phyloP scores from a whole-genome alignment of 768 basidiomycete species.

The Kwoniella shandongensis region DNA sequence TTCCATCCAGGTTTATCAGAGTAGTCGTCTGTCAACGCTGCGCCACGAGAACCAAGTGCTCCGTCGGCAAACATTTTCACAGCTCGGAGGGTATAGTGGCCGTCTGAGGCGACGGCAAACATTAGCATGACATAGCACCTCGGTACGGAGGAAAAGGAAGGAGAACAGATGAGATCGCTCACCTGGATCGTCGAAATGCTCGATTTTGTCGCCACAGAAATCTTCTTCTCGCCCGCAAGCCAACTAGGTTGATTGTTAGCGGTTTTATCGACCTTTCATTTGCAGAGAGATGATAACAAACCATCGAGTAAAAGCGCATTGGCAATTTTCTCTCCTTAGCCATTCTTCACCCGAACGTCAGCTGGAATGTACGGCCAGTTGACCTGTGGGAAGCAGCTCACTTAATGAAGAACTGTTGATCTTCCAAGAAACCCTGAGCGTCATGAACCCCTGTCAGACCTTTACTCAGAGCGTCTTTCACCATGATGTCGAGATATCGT shows the following conservation, averaged over 20 bases:
- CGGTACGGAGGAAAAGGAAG: background rate
- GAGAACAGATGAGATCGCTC: constrained; percentile 5
- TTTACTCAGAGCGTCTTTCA: constrained; percentile 68
- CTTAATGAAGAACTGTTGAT: constrained; percentile 68
- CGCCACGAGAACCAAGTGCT: constrained; percentile 88
- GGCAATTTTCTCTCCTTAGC: constrained; percentile 69
- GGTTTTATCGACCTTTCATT: too few species aligned
- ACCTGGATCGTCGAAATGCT: constrained; percentile 58
- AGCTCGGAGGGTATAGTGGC: constrained; percentile 61
- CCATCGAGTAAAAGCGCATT: constrained; percentile 56
- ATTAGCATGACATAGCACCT: background rate
- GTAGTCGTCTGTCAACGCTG: constrained; percentile 82
- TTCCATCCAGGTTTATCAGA: constrained; percentile 67
- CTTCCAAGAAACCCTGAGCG: constrained; percentile 60
- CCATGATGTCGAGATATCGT: constrained; percentile 65
- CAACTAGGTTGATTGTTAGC: too few species aligned
- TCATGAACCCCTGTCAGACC: constrained; percentile 89
- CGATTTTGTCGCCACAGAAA: constrained; percentile 68
- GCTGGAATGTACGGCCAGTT: background rate
- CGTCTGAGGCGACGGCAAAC: constrained; percentile 54
- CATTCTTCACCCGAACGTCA: constrained; percentile 57
- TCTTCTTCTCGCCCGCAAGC: constrained; percentile 54
- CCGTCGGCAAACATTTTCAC: constrained; percentile 63
- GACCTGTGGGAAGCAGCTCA: constrained; percentile 48
- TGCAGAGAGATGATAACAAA: too few species aligned